These are phyloP conservation scores for Isatis tinctoria DNA, from an alignment of 345 rosid species.

Conservation along the genomic window DNA sequence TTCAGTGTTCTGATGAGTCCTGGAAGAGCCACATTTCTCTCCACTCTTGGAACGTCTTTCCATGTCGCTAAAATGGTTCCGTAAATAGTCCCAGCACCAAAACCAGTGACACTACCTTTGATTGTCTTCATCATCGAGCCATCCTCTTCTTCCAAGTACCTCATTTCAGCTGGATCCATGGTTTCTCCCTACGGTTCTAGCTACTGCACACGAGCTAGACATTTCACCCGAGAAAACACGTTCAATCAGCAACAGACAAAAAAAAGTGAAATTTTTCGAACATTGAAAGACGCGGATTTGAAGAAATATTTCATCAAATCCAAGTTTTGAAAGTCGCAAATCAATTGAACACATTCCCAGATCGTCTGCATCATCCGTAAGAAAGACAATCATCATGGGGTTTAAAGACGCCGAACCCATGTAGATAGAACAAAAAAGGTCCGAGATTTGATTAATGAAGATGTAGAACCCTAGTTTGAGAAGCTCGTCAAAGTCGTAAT, in stretches of 20 bases:
- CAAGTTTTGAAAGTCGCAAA: neutral
- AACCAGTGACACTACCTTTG: constrained; percentile 80
- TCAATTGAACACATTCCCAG: neutral
- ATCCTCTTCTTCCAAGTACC: constrained; percentile 85
- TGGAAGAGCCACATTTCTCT: constrained; percentile 90
- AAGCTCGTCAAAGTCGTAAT: neutral
- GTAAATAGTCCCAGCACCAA: constrained; percentile 77
- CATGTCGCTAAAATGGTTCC: constrained; percentile 89
- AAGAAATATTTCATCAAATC: neutral
- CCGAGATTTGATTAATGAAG: constrained; percentile 2
- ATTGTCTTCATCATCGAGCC: constrained; percentile 69
- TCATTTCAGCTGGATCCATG: constrained; percentile 80
- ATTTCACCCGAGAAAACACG: constrained; percentile 13
- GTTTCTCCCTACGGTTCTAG: constrained; percentile 18
- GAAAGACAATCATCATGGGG: neutral
- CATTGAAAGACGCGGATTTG: neutral
- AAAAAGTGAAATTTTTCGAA: neutral
- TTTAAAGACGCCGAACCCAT: neutral
- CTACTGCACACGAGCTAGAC: neutral
- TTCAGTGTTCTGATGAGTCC: constrained; percentile 80
- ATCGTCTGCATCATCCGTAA: constrained; percentile 16
- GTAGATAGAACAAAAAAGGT: neutral
- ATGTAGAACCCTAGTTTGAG: constrained; percentile 26
- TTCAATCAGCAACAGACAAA: neutral
- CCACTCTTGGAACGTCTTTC: constrained; percentile 96